Evolutionary conservation across 345 rosid genomes (phyloP), one percentile per base, ranked within the genome.

Genomic region (Dimocarpus longan): DNA sequence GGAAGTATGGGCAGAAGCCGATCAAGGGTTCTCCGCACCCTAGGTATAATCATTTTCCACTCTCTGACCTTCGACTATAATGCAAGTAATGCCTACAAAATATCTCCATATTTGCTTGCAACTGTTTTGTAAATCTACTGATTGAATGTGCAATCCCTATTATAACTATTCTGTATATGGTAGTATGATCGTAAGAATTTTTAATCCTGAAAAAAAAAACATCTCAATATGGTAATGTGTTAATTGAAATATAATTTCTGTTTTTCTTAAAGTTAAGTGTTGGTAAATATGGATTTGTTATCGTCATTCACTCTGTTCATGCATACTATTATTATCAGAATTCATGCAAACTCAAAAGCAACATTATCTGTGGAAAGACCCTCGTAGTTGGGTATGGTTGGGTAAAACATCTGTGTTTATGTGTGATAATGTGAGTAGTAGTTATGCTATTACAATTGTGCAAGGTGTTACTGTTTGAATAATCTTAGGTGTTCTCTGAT

Each of bases 1-100:
- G 97, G 81, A 92, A 92, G 79, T 92, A 92, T 43, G 97, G 97
- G 42, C 97, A 92, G 80, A 92, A 92, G 81, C 97, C 97, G 37
- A 92, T 92, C 72, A 92, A 92, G 85, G 97, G 97, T 52, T 92
- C 97, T 79, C 97, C 97, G 80, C 91, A 92, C 68, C 97, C 97
- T 21, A 87, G 97, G 97, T 92, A 88, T 75, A 44, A 40, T 76
- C 18, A 5, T 13, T 19, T 64, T 66, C 18, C 43, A 10, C 21
- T 73, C 18, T 71, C 59, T 24, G 44, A 18, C 26, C 12, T 48
- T 28, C 16, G 78, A 48, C 68, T 76, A 66, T 22, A 46, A 22
- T 67, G 65, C 75, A 28, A 37, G 22, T 54, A n/a, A 4, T 59
- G 22, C 16, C 16, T n/a, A 28, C 0, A n/a, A 64, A 15, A 16